Base-by-base conservation (phyloP, 805 yeast genomes). In the Cyberlindnera sargentensis region DNA sequence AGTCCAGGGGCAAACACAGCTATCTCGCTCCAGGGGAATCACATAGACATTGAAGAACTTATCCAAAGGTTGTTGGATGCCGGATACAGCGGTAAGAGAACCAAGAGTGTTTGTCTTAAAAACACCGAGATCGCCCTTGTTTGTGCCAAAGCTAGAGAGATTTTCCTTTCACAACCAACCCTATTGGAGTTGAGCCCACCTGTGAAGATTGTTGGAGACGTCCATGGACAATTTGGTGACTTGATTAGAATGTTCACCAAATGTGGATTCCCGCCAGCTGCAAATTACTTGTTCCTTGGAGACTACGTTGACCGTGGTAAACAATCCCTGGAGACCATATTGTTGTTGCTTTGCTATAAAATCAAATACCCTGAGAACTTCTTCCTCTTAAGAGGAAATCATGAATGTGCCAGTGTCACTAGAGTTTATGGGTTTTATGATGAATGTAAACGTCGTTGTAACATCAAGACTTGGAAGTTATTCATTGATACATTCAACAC, bases 281-380 rank as follows among this genome's bases (percentile, higher is more conserved):
- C 82, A 0, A 75, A 81, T 54, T 85, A 83, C 55, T 61, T 85
- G 11, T 85, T 84, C 55, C 62, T 78, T 29, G 95, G 95, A 1
- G 99, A 91, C 65, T 91, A 90, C 69, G 99, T 91, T 3, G 99
- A 91, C 63, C 76, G 99, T 38, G 99, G 99, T 9, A 90, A 86
- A 61, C 89, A 90, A 62, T 87, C 96, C 1, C 67, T 91, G 28
- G 99, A 91, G 61, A 82, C 93, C 31, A 82, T 91, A 43, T 62
- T 91, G 32, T 70, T 91, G 31, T 66, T 91, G 36, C 61, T 91
- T 37, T 78, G 90, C 44, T 76, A 85, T 53, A 91, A 91, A 60
- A 78, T 91, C 30, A 70, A 96, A 51, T 90, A 88, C 56, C 97
- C 97, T 0, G 96, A 90, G 62, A 68, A 95, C 44, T 79, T 91